These are phyloP conservation scores for Penicillium expansum DNA, from an alignment of 2,329 filamentous ascomycete species.

Conservation along the genomic window DNA sequence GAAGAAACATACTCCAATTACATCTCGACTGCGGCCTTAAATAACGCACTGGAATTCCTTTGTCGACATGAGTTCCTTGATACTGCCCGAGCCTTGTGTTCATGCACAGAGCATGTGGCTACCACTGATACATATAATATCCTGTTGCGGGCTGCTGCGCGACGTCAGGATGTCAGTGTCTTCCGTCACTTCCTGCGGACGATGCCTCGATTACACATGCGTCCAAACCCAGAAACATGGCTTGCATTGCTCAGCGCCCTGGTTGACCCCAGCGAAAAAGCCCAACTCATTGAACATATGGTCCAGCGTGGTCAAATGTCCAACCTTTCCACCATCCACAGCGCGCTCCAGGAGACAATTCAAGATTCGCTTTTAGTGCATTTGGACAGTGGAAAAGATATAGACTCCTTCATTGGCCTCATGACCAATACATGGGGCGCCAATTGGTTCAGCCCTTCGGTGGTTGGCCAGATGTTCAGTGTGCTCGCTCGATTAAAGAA, in stretches of 20 bases:
- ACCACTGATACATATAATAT: conserved; percentile 47
- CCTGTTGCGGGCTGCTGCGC: conserved; percentile 40
- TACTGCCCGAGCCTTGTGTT: conserved; percentile 35
- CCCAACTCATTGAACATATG: conserved; percentile 32
- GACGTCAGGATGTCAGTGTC: conserved; percentile 36
- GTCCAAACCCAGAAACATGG: conserved; percentile 46
- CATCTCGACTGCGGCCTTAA: conserved; percentile 44
- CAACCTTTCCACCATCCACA: conserved; percentile 23
- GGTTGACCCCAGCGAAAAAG: conserved; percentile 28
- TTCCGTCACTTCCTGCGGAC: conserved; percentile 40
- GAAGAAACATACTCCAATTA: conserved; percentile 28
- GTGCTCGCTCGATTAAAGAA: conserved; percentile 29
- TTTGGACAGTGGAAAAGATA: conserved; percentile 33
- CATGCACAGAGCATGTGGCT: conserved; percentile 35
- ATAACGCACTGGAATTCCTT: conserved; percentile 41
- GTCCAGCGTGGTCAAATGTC: conserved; percentile 32
- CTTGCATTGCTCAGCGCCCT: conserved; percentile 37
- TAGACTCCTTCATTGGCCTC: conserved; percentile 37
- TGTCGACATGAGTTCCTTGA: conserved; percentile 32
- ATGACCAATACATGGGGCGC: conserved; percentile 38
- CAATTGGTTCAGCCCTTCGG: conserved; percentile 37
- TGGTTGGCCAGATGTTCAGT: conserved; percentile 41
- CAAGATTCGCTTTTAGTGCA: conserved; percentile 33
- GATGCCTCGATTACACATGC: conserved; percentile 40
- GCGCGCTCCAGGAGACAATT: conserved; percentile 32